A percentile compares a stretch with the other conserved stretches of the same genome.
Evolutionary conservation across 345 rosid species (phyloP).

Genomic region (Lagerstroemia speciosa): DNA sequence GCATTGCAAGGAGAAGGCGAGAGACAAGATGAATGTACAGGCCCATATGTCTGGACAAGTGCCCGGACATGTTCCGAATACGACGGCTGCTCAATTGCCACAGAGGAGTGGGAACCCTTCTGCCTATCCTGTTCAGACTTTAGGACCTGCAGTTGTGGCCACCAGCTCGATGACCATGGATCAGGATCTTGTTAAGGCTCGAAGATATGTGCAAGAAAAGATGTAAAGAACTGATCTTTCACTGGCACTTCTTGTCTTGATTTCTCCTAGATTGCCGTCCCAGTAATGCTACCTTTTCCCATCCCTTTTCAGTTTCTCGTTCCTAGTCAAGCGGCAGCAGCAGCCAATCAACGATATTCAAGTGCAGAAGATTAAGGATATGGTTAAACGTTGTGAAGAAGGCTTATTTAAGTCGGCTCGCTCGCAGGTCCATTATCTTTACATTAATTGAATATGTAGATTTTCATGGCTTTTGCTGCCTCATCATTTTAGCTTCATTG

Average conservation of each 20-base stretch:
- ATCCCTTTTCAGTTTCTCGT: slow-evolving; percentile 27
- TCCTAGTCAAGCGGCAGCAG: slow-evolving; percentile 45
- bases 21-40: slow-evolving; percentile 12
- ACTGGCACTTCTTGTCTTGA: background rate
- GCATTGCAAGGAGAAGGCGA: background rate
- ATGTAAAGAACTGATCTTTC: slow-evolving; percentile 36
- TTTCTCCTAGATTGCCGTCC: background rate
- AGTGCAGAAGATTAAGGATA: slow-evolving; percentile 38
- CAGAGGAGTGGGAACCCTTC: slow-evolving; percentile 30
- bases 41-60: slow-evolving; percentile 37
- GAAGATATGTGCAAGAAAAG: slow-evolving; percentile 33
- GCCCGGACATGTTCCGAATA: slow-evolving; percentile 34
- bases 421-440: slow-evolving; percentile 43
- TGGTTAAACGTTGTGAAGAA: slow-evolving; percentile 80
- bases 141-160: background rate
- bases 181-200: slow-evolving; percentile 34
- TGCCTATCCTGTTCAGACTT: slow-evolving; percentile 14
- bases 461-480: background rate
- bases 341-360: slow-evolving; percentile 35
- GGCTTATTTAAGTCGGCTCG: slow-evolving; percentile 60
- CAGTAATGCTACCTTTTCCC: background rate
- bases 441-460: background rate
- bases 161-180: slow-evolving; percentile 29
- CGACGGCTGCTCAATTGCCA: slow-evolving; percentile 15
- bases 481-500: background rate